Evolutionary conservation across 441 rosid species (phyloP), one percentile per base, ranked within the genome.

Genomic region (Bocquillonia castaneifolia): DNA sequence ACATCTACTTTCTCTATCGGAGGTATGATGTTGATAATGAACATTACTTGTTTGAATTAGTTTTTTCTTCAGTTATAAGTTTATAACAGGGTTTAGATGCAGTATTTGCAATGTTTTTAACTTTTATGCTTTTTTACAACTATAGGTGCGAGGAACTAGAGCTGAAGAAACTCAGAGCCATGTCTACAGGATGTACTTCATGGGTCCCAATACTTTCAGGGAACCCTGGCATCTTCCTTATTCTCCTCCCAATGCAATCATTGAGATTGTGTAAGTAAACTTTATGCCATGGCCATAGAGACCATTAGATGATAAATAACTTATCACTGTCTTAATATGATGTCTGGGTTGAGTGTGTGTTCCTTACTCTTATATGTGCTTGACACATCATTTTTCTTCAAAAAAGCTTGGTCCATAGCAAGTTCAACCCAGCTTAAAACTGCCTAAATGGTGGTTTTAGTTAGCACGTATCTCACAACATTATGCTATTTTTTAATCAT

Each of bases 181-280:
- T 68, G 97, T 88, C 42, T 85, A 90, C 82, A 84, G 98, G 78
- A 83, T 94, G 93, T 94, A 86, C 76, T 91, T 88, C 78, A 87
- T 89, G 96, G 99, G 99, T 74, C 97, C 97, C 56, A 91, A 91
- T 78, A 88, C 92, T 73, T 91, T 94, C 72, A 88, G 97, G 81
- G 97, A 94, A 71, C 99, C 96, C 32, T 94, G 99, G 99, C 92
- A 92, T 82, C 97, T 94, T 77, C 99, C 98, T 52, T 92, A 90
- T 71, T 87, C 96, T 70, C 98, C 91, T 69, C 93, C 99, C 3
- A 81, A 86, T 84, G 86, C 96, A 69, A 90, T 92, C 77, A 90
- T 90, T 73, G 94, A 90, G 79, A 90, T 92, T 59, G 98, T 94
- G 99, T 92, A 88, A 88, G 99, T 50, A 72, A 63, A 56, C 17